Percentiles rank a stretch among this genome's conserved stretches.
Evolutionary conservation across 768 basidiomycete species (phyloP).

Genomic region (Xanthoconium purpureum): DNA sequence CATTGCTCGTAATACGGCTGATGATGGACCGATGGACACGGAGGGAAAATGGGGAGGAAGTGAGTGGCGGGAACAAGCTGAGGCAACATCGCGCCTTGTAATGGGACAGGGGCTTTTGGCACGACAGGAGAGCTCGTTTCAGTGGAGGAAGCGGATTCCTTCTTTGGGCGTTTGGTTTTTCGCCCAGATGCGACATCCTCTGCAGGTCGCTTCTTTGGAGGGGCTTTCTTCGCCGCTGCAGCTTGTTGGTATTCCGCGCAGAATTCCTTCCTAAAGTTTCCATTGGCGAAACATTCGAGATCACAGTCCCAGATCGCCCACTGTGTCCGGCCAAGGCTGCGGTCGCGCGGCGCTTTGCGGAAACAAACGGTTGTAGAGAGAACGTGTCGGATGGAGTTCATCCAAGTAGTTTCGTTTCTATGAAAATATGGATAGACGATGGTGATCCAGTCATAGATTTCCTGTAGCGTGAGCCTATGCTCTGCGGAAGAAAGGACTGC

Average conservation of each 20-base stretch:
- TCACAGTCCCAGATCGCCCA: slow-evolving; percentile 89
- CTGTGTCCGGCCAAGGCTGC: slow-evolving; percentile 74
- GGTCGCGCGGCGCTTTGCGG: slow-evolving; percentile 77
- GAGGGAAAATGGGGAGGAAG: slow-evolving; percentile 44
- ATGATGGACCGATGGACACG: slow-evolving; percentile 59
- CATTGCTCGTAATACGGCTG: slow-evolving; percentile 73
- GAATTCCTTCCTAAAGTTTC: slow-evolving; percentile 71
- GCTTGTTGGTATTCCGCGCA: slow-evolving; percentile 39
- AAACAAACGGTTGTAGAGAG: slow-evolving; percentile 90
- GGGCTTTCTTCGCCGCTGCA: slow-evolving; percentile 27
- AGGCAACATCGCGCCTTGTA: slow-evolving; percentile 19
- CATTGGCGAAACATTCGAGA: slow-evolving; percentile 76
- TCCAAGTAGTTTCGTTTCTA: slow-evolving; percentile 92
- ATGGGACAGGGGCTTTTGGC: slow-evolving; percentile 15
- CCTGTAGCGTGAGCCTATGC: slow-evolving; percentile 85
- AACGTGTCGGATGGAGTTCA: slow-evolving; percentile 97
- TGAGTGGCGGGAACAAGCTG: slow-evolving; percentile 25
- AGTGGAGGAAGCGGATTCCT: slow-evolving; percentile 26
- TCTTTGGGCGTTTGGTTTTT: slow-evolving; percentile 48
- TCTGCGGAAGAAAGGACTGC: slow-evolving; percentile 84
- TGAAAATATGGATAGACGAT: slow-evolving; percentile 93
- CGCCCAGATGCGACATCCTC: slow-evolving; percentile 39
- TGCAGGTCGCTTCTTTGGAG: slow-evolving; percentile 38
- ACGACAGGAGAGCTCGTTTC: slow-evolving; percentile 23
- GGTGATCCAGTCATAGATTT: slow-evolving; percentile 96